phyloP scores from a whole-genome alignment of 768 basidiomycete species.

The Rhizopogon vesiculosus region DNA sequence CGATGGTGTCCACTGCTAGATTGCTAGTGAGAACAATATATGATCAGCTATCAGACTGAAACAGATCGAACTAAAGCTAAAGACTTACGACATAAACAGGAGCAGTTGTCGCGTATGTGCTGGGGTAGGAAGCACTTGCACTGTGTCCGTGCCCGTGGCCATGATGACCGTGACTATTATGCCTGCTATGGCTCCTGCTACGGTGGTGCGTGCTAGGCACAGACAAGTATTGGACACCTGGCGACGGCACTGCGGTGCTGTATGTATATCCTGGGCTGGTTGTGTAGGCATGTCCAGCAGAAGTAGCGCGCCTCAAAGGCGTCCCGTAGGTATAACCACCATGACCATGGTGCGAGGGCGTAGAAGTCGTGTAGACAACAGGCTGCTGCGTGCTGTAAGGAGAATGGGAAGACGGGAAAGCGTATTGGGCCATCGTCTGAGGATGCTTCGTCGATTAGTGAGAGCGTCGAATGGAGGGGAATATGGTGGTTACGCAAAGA shows the following conservation, averaged over 20 bases:
- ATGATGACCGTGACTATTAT: slow-evolving; percentile 4
- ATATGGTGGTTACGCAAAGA: neutral
- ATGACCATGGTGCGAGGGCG: neutral
- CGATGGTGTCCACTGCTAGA: slow-evolving; percentile 13
- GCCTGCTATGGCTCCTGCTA: slow-evolving; percentile 10
- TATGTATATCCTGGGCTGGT: neutral
- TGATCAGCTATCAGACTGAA: neutral
- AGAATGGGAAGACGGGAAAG: slow-evolving; percentile 15
- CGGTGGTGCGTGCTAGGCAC: slow-evolving; percentile 10
- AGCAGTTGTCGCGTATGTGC: slow-evolving; percentile 6
- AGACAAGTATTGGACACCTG: slow-evolving; percentile 4
- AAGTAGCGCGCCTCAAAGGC: slow-evolving; percentile 9
- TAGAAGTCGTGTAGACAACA: slow-evolving; percentile 5
- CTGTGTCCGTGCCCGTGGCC: slow-evolving; percentile 6
- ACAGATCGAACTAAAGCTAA: neutral
- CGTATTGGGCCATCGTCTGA: slow-evolving; percentile 15
- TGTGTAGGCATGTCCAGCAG: slow-evolving; percentile 2
- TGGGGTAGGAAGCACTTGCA: neutral
- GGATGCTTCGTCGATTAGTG: neutral
- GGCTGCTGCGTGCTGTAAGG: neutral
- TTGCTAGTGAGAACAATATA: slow-evolving; percentile 9
- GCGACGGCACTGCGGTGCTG: neutral
- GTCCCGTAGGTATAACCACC: slow-evolving; percentile 1
- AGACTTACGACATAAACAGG: slow-evolving; percentile 12
- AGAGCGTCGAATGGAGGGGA: neutral